These are phyloP conservation scores for Globisporangium iwayamae DNA, from an alignment of 352 stramenopile species.

Conservation along the genomic window DNA sequence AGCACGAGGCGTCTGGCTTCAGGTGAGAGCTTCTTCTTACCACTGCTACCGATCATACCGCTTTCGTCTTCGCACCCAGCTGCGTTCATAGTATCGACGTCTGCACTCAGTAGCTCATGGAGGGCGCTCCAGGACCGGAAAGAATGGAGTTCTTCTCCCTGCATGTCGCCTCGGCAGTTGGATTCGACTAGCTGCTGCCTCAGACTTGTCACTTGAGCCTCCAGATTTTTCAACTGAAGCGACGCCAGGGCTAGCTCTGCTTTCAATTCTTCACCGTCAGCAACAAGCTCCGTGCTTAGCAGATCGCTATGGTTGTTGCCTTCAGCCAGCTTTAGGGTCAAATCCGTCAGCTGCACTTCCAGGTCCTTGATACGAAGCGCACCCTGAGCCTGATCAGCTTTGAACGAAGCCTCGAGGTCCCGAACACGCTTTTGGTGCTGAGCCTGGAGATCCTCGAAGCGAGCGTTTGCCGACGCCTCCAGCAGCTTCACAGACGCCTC, in stretches of 20 bases:
- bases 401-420: constrained; percentile 1
- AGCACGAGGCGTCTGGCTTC: constrained; percentile 26
- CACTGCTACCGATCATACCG: background rate
- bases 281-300: constrained; percentile 7
- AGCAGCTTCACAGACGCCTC: constrained; percentile 11
- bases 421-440: background rate
- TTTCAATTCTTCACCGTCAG: background rate
- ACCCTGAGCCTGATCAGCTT: background rate
- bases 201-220: background rate
- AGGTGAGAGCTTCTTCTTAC: constrained; percentile 3
- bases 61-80: background rate
- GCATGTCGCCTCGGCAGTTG: constrained; percentile 10
- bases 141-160: constrained; percentile 13
- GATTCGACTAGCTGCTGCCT: background rate
- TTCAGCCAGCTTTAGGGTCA: background rate
- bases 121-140: constrained; percentile 7
- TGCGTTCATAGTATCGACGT: background rate
- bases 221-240: background rate
- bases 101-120: background rate
- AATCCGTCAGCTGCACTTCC: background rate
- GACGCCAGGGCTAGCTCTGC: background rate
- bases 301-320: background rate
- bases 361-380: background rate
- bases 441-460: background rate
- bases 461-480: background rate